Conservation (phyloP, 106 monocot species). For the Amphibolis antarctica region DNA sequence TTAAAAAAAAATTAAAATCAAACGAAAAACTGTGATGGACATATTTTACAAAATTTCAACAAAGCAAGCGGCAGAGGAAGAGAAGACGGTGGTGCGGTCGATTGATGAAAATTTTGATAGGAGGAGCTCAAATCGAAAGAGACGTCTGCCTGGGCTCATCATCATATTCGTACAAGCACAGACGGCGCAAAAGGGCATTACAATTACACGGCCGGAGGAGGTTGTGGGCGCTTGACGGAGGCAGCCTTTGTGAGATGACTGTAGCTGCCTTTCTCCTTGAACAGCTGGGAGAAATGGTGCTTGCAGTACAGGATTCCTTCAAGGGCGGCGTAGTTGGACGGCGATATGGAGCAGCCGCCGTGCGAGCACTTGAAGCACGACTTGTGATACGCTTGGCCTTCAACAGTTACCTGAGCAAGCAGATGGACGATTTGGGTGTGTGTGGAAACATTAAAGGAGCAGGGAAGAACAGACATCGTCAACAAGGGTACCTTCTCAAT, state of each 20-base stretch:
- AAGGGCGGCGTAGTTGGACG: constrained; percentile 37
- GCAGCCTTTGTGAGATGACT: constrained; percentile 74
- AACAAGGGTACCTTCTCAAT: constrained; percentile 22
- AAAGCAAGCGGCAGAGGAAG: no score
- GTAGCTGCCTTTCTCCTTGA: constrained; percentile 96
- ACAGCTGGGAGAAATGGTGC: constrained; percentile 83
- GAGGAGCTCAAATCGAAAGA: no score
- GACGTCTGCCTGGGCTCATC: no score
- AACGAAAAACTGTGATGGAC: no score
- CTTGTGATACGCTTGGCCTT: constrained; percentile 29
- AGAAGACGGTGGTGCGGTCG: no score
- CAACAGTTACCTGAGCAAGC: constrained; percentile 23
- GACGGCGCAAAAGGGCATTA: no score
- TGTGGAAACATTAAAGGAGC: neutral
- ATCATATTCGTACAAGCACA: no score
- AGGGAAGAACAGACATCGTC: neutral
- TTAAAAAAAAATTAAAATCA: no score
- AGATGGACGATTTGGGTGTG: neutral
- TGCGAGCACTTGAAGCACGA: constrained; percentile 33
- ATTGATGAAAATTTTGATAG: no score
- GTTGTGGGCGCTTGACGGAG: constrained; percentile 48
- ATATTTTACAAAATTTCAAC: no score
- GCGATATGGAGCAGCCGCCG: constrained; percentile 27
- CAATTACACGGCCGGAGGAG: constrained; percentile 15
- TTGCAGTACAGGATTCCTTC: constrained; percentile 68